These are phyloP conservation scores for Globisporangium nunn DNA, from an alignment of 352 stramenopile genomes.

Conservation along the genomic window DNA sequence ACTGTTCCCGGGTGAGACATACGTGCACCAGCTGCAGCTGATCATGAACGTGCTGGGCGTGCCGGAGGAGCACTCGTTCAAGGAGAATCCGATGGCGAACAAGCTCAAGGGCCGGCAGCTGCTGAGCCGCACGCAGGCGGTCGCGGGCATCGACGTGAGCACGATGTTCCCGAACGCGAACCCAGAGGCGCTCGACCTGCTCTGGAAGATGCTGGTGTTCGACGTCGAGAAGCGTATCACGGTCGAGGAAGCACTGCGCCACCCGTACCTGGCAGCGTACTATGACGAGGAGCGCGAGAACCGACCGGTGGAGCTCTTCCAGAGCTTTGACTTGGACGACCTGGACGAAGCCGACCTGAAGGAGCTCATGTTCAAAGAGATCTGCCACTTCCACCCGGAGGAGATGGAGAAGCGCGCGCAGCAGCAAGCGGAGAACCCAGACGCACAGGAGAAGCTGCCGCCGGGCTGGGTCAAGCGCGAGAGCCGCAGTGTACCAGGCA, in stretches of 20 bases:
- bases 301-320: constrained; percentile 60
- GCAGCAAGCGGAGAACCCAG: constrained; percentile 63
- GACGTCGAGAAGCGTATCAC: constrained; percentile 95
- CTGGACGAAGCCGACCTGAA: constrained; percentile 80
- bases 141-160: constrained; percentile 72
- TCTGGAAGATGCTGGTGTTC: constrained; percentile 88
- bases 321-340: constrained; percentile 83
- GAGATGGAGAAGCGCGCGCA: constrained; percentile 86
- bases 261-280: constrained; percentile 93
- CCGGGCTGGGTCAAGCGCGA: constrained; percentile 83
- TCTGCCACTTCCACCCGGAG: constrained; percentile 83
- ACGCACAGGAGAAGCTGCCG: constrained; percentile 64
- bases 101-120: constrained; percentile 84
- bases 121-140: constrained; percentile 73
- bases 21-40: constrained; percentile 83
- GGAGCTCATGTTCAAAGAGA: constrained; percentile 89
- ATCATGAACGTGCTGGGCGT: constrained; percentile 88
- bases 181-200: constrained; percentile 68
- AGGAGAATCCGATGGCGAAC: constrained; percentile 83
- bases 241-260: constrained; percentile 92
- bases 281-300: constrained; percentile 75
- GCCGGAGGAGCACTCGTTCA: constrained; percentile 83
- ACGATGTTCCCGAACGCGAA: constrained; percentile 85
- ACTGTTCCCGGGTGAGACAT: constrained; percentile 80
- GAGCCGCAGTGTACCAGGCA: constrained; percentile 75